Evolutionary conservation across 2,329 filamentous ascomycete species (phyloP), one percentile per base, ranked within the genome.

Genomic region (Penicillium sp.): DNA sequence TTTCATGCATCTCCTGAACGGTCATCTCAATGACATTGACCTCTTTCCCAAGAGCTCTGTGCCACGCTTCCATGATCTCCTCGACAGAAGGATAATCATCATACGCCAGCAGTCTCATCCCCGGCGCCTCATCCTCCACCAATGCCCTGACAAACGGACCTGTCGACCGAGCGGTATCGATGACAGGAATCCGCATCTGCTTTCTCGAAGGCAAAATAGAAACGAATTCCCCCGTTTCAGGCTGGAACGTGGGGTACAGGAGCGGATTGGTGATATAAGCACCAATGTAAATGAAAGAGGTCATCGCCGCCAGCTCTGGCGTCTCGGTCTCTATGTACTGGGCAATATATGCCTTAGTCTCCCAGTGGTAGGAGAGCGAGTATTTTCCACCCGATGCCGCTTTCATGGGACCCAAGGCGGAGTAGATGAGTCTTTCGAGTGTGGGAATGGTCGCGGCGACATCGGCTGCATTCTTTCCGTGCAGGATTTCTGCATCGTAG

Each of bases 391-490:
- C 61, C 31, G 75, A 80, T 44, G 72, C 75, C 41, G 72, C 73
- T 6, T 61, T 65, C 2, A 77, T 78, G 41, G 78, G 70, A 44
- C 76, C 77, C 45, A 81, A 58, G 0, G 76, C 78, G 4, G 78
- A 81, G 8, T 73, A 77, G 3, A 80, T 58, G 47, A 80, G 77
- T 0, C 76, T 61, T 27, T 77, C 75, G 1, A 81, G 68, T 0
- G 69, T 68, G 3, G 66, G 25, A 59, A 70, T 65, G 0, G 63
- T 56, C 0, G 75, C 72, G 0, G 79, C 80, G 0, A 78, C 80
- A 52, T 80, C 75, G 3, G 72, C 77, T 27, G 83, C 77, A 50
- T 82, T 83, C 52, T 72, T 75, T 0, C 80, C 79, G 45, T 81
- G 75, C 12, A 67, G 67, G 7, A 73, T 61, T 63, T 83, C 80